Conservation (phyloP, 2,329 filamentous ascomycete genomes). For the Niveomyces coronatus region DNA sequence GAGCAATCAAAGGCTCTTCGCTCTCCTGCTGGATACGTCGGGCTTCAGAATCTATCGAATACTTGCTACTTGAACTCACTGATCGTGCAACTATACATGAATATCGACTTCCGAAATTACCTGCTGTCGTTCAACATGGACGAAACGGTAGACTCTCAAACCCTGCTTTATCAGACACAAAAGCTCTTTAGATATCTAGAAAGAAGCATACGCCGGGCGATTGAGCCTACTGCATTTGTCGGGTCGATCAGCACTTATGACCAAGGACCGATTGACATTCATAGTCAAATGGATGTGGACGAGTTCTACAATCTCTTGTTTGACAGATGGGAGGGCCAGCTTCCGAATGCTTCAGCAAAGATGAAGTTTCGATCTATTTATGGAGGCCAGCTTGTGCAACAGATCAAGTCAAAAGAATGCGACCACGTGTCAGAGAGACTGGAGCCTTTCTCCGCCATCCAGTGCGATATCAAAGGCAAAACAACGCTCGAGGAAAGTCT, state of each 20-base stretch:
- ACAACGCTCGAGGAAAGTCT: conserved; percentile 73
- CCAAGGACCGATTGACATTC: conserved; percentile 71
- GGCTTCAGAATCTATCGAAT: conserved; percentile 83
- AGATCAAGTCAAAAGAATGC: conserved; percentile 92
- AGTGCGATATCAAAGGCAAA: conserved; percentile 95
- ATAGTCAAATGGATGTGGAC: conserved; percentile 94
- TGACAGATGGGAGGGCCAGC: conserved; percentile 79
- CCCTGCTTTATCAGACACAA: conserved; percentile 66
- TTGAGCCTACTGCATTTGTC: conserved; percentile 66
- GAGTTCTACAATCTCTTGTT: conserved; percentile 95
- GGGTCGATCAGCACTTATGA: conserved; percentile 73
- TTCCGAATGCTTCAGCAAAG: conserved; percentile 57
- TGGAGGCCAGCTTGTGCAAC: conserved; percentile 83
- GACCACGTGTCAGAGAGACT: conserved; percentile 83
- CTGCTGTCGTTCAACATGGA: conserved; percentile 56
- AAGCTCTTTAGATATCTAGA: conserved; percentile 80
- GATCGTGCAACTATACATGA: conserved; percentile 94
- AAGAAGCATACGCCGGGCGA: conserved; percentile 60
- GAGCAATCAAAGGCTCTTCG: conserved; percentile 61
- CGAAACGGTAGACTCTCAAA: conserved; percentile 47
- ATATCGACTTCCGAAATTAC: conserved; percentile 74
- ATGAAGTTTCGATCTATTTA: conserved; percentile 72
- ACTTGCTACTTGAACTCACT: conserved; percentile 97
- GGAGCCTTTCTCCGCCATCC: conserved; percentile 88
- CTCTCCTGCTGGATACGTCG: conserved; percentile 71